Percentiles rank a stretch among this genome's conserved stretches.
phyloP scores from a whole-genome alignment of 352 stramenopile genomes.

The Globisporangium alternatum region DNA sequence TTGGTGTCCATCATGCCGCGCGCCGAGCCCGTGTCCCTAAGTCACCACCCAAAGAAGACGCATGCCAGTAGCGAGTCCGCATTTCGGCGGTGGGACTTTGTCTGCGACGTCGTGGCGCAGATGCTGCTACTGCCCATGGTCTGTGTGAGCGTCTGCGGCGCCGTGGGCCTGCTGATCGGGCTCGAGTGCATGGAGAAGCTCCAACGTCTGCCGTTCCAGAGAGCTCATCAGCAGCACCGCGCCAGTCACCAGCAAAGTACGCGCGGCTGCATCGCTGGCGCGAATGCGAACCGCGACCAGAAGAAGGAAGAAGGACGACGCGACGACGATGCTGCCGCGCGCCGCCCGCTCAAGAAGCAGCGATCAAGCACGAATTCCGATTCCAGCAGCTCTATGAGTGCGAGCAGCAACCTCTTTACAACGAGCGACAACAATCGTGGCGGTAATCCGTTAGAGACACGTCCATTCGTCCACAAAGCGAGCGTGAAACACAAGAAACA shows the following conservation, averaged over 20 bases:
- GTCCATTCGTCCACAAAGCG: slow-evolving; percentile 1
- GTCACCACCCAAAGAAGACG: not conserved
- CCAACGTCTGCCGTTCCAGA: slow-evolving; percentile 16
- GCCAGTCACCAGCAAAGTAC: not conserved
- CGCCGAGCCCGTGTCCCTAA: slow-evolving; percentile 1
- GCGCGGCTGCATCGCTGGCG: not conserved
- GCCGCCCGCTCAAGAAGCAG: slow-evolving; percentile 37
- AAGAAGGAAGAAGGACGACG: slow-evolving; percentile 6
- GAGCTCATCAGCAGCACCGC: not conserved
- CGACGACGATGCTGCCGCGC: slow-evolving; percentile 20
- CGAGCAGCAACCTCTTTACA: not conserved
- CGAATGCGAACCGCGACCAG: slow-evolving; percentile 3
- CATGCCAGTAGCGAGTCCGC: not conserved
- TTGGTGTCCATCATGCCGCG: slow-evolving; percentile 13
- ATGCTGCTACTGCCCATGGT: slow-evolving; percentile 65
- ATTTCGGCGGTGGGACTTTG: slow-evolving; percentile 15
- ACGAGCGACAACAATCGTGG: not conserved
- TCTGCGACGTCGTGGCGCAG: slow-evolving; percentile 40
- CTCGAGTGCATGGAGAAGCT: slow-evolving; percentile 63
- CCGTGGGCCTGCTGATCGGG: slow-evolving; percentile 44
- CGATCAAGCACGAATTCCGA: slow-evolving; percentile 13
- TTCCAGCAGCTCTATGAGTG: not conserved
- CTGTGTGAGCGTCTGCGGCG: slow-evolving; percentile 56
- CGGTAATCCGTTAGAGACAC: not conserved
- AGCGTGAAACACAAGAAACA: not conserved